These are phyloP conservation scores for Lasiodiplodia citricola DNA, from an alignment of 2,329 filamentous ascomycete genomes.

Conservation along the genomic window DNA sequence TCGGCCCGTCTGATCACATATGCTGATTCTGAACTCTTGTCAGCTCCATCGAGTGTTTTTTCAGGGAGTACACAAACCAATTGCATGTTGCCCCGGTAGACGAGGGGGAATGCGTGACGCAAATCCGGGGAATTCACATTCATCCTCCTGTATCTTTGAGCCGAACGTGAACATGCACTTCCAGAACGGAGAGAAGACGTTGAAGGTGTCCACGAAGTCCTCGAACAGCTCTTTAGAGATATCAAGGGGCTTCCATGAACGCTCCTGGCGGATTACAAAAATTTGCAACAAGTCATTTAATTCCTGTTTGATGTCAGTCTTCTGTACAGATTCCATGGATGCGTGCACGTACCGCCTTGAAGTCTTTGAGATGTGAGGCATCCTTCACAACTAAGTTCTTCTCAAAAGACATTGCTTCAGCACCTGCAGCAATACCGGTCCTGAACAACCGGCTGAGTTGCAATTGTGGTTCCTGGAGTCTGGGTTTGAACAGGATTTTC, in stretches of 20 bases:
- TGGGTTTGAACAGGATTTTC: not conserved
- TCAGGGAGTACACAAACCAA: not conserved
- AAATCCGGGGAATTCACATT: constrained; percentile 27
- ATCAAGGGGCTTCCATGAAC: constrained; percentile 26
- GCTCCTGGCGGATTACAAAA: constrained; percentile 24
- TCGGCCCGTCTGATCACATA: constrained; percentile 27
- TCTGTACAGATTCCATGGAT: no score
- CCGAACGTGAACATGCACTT: constrained; percentile 24
- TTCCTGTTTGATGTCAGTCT: no score
- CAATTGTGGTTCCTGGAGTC: not conserved
- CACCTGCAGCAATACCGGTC: not conserved
- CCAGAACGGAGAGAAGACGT: constrained; percentile 26
- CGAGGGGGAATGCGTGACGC: not conserved
- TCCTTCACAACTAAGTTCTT: not conserved
- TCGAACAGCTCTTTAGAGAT: constrained; percentile 20
- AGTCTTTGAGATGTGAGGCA: not conserved
- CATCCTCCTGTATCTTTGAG: constrained; percentile 17
- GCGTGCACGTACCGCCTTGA: not conserved
- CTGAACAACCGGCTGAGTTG: not conserved
- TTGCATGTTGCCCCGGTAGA: not conserved
- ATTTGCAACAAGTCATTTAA: constrained; percentile 3
- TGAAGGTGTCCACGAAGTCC: not conserved
- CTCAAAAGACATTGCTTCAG: not conserved
- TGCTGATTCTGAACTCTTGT: constrained; percentile 11
- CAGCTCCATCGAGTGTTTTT: not conserved